Conservation (phyloP, 371 early-diverging fungal genomes). For the Blastocladiella emersonii region DNA sequence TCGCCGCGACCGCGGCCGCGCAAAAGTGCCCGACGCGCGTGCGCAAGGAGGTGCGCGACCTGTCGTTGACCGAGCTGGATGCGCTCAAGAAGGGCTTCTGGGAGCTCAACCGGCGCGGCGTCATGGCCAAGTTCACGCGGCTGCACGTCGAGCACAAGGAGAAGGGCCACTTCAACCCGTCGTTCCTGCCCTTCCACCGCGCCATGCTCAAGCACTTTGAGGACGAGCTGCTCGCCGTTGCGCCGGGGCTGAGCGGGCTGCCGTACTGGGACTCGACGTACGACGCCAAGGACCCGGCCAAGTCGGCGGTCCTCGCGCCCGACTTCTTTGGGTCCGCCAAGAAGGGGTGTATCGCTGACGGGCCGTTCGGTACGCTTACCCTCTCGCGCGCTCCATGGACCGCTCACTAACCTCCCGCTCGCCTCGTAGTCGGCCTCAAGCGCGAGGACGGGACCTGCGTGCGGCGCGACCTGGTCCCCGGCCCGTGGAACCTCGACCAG, state of each 20-base stretch:
- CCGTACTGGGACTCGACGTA: slow-evolving; percentile 5
- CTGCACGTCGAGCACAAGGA: neutral
- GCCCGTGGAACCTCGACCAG: neutral
- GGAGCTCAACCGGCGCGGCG: neutral
- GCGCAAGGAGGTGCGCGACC: neutral
- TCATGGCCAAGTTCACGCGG: neutral
- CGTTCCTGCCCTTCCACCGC: neutral
- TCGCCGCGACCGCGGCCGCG: too few relatives aligned
- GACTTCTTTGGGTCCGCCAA: neutral
- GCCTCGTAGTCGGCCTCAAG: neutral
- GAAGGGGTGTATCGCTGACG: neutral
- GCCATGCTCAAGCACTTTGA: neutral
- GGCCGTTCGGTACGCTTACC: neutral
- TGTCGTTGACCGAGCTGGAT: neutral
- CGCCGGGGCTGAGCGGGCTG: neutral
- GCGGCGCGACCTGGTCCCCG: neutral
- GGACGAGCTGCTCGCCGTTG: neutral
- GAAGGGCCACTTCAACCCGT: neutral
- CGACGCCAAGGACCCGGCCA: slow-evolving; percentile 1
- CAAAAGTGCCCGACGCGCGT: neutral
- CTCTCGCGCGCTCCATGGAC: too few relatives aligned
- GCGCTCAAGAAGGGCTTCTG: neutral
- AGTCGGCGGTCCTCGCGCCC: neutral
- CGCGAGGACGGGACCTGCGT: neutral
- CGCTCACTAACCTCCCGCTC: too few relatives aligned